phyloP scores from a whole-genome alignment of 2,329 filamentous ascomycete genomes.

The Botrytis deweyae region DNA sequence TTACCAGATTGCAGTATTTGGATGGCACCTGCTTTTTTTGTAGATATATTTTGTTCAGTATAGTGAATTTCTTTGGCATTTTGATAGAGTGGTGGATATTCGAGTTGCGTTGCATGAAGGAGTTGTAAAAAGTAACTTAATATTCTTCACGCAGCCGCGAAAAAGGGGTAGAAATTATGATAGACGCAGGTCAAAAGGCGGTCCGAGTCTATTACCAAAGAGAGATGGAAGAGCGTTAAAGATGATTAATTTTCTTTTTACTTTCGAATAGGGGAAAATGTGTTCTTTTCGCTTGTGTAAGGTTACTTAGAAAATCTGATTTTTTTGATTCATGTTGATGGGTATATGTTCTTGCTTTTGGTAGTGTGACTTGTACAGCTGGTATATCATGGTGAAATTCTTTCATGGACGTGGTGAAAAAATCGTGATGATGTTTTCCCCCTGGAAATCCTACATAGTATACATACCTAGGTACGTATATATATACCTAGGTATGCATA shows the following conservation, averaged over 20 bases:
- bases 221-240: neutral
- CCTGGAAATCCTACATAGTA: neutral
- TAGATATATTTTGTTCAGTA: slow-evolving; percentile 23
- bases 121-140: slow-evolving; percentile 19
- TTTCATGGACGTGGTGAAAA: neutral
- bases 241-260: slow-evolving; percentile 13
- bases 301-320: neutral
- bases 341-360: neutral
- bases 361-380: neutral
- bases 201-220: slow-evolving; percentile 6
- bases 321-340: neutral
- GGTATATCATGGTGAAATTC: neutral
- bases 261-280: neutral
- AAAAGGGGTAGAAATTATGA: neutral
- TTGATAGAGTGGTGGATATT: slow-evolving; percentile 6
- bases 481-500: neutral
- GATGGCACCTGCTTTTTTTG: slow-evolving; percentile 21
- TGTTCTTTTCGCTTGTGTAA: slow-evolving; percentile 15
- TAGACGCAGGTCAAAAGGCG: slow-evolving; percentile 8
- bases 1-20: slow-evolving; percentile 20
- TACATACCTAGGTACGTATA: neutral
- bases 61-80: slow-evolving; percentile 20
- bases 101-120: neutral
- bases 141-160: neutral
- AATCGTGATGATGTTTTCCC: too few relatives aligned